Percentiles rank a stretch among this genome's conserved stretches.
Conservation (phyloP, 345 rosid species). For the Populus simonii region DNA sequence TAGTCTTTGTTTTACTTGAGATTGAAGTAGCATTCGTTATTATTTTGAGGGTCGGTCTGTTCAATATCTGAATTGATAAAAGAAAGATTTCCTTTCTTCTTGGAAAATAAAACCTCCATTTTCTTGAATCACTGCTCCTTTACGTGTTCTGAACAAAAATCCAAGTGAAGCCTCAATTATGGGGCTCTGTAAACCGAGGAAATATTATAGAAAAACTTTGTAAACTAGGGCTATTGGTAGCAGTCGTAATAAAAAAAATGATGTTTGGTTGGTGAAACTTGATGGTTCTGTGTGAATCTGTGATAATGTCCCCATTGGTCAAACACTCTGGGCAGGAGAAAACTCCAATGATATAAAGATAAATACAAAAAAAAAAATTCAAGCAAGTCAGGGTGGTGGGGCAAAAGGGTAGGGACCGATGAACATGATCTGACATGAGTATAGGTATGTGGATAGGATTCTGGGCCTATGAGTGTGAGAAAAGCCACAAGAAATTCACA, state of each 20-base stretch:
- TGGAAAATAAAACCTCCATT: slow-evolving; percentile 1
- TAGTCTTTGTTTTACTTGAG: slow-evolving; percentile 35
- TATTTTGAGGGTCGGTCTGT: slow-evolving; percentile 16
- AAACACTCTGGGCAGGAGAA: background rate
- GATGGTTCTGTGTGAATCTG: background rate
- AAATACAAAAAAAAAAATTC: background rate
- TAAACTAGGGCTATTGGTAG: too few species aligned
- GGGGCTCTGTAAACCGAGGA: background rate
- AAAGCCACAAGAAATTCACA: too few species aligned
- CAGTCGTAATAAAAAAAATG: background rate
- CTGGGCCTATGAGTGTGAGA: too few species aligned
- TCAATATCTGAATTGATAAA: slow-evolving; percentile 23
- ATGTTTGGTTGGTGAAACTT: background rate
- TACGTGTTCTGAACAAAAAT: background rate
- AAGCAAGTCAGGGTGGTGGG: background rate
- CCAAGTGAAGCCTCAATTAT: background rate
- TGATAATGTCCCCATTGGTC: slow-evolving; percentile 7
- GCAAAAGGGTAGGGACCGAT: background rate
- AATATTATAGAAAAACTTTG: too few species aligned
- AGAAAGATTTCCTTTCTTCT: slow-evolving; percentile 13
- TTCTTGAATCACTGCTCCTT: slow-evolving; percentile 13
- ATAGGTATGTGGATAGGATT: too few species aligned
- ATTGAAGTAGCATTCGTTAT: slow-evolving; percentile 36
- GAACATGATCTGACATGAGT: background rate
- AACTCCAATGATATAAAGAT: background rate